Evolutionary conservation across 169 alveolate species (phyloP), one percentile per base, ranked within the genome.

Genomic region (Eimeria tenella): DNA sequence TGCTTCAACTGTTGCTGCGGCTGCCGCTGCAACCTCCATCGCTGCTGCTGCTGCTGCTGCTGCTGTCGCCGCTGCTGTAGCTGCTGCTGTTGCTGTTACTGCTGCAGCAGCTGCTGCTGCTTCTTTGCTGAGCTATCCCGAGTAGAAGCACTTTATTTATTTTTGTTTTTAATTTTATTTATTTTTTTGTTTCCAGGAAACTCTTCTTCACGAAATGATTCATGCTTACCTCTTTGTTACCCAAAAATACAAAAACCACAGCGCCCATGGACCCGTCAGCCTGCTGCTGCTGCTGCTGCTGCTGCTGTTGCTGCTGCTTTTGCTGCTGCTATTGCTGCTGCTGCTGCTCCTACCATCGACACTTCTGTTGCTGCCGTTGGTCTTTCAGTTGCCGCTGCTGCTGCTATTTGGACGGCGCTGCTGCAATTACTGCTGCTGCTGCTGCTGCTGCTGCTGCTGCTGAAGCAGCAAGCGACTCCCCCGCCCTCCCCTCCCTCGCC

Each of bases 1-100:
- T 56, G 65, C 65, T 56, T 56, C 11, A 56, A 11, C 65, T 56
- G 65, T 11, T 56, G 65, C 65, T 56, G 65, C 65, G 7, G 7
- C 65, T 56, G 65, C 65, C 11, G 65, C 65, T 9, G 65, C 11
- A 56, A 9, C 19, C 7, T 56, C 11, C 19, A 56, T 56, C 7
- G 65, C 65, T 56, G 65, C 65, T 56, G 65, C 65, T 9, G 65
- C 65, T 56, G 65, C 65, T 56, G 65, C 65, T 56, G 65, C 65
- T 56, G 7, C 65, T 56, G 65, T 11, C 11, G 65, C 65, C 7
- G 65, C 11, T 56, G 65, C 7, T 56, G 7, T 7, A 56, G 7
- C 11, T 9, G 65, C 65, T 56, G 65, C 65, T 56, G 65, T 11
- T 56, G 65, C 65, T 56, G 65, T 56, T 56, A 11, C 65, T 56